A percentile compares a stretch with the other conserved stretches of the same genome.
Conservation (phyloP, 2,329 filamentous ascomycete species). For the Escovopsis sp. region DNA sequence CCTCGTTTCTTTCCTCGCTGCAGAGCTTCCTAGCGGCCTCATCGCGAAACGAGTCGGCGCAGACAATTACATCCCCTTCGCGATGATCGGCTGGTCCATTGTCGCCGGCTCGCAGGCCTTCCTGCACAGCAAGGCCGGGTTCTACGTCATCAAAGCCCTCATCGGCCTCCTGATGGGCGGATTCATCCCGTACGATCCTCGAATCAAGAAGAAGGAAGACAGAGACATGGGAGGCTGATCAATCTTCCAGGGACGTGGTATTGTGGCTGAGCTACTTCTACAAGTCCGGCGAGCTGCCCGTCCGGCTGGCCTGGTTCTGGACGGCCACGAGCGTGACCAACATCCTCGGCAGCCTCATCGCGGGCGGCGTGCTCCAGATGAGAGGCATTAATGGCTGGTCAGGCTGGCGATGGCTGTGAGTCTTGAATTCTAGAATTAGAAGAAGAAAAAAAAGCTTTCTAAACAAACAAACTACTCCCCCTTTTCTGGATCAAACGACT, state of each 20-base stretch:
- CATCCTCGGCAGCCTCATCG: slow-evolving; percentile 14
- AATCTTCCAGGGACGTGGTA: slow-evolving; percentile 13
- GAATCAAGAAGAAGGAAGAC: too few species aligned
- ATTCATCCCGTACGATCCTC: slow-evolving; percentile 35
- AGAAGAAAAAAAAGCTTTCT: too few species aligned
- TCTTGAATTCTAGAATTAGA: not conserved
- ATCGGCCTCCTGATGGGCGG: slow-evolving; percentile 40
- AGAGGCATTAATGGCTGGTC: slow-evolving; percentile 17
- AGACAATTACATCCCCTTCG: slow-evolving; percentile 33
- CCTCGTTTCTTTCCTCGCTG: slow-evolving; percentile 31
- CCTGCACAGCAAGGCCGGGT: slow-evolving; percentile 14
- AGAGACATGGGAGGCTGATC: not conserved
- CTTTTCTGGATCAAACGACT: not conserved
- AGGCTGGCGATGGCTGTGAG: slow-evolving; percentile 16
- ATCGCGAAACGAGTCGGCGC: slow-evolving; percentile 35
- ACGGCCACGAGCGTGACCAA: slow-evolving; percentile 13
- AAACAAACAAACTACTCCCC: slow-evolving; percentile 28
- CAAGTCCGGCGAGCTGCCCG: slow-evolving; percentile 16
- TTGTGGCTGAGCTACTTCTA: slow-evolving; percentile 20
- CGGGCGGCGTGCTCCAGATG: slow-evolving; percentile 15
- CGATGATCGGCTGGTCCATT: slow-evolving; percentile 23
- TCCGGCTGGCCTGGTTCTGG: slow-evolving; percentile 18
- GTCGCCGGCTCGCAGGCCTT: slow-evolving; percentile 20
- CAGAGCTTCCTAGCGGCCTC: slow-evolving; percentile 40
- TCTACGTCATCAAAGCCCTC: slow-evolving; percentile 18